Evolutionary conservation across 192 early-diverging fungal species (phyloP).

Genomic region (Backusella sp.): DNA sequence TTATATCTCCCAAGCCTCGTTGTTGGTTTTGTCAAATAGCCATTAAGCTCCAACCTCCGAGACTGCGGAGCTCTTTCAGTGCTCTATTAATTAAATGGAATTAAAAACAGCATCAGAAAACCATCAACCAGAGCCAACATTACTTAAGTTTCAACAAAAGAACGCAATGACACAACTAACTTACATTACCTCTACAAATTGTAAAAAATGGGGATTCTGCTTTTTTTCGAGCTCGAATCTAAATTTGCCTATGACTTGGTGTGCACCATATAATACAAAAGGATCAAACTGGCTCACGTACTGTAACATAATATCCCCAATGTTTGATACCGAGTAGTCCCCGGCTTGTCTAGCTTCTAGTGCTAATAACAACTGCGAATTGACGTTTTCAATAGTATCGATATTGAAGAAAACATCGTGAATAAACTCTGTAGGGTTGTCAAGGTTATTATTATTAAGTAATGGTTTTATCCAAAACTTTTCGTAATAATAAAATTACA

Average conservation of each 20-base stretch:
- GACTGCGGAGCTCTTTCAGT: slow-evolving; percentile 75
- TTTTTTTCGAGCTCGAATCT: slow-evolving; percentile 80
- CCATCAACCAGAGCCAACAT: background rate
- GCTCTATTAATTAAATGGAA: slow-evolving; percentile 23
- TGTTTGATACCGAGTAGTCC: slow-evolving; percentile 64
- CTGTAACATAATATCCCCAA: slow-evolving; percentile 84
- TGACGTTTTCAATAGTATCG: slow-evolving; percentile 60
- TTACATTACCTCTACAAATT: slow-evolving; percentile 72
- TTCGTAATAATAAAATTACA: background rate
- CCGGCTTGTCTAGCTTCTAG: slow-evolving; percentile 63
- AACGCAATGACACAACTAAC: background rate
- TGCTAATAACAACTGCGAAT: slow-evolving; percentile 57
- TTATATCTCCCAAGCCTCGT: slow-evolving; percentile 85
- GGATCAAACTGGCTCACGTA: slow-evolving; percentile 70
- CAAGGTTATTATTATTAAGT: slow-evolving; percentile 64
- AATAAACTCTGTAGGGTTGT: slow-evolving; percentile 71
- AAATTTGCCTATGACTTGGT: slow-evolving; percentile 82
- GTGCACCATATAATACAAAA: slow-evolving; percentile 84
- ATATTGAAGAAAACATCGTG: slow-evolving; percentile 80
- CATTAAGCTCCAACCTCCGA: slow-evolving; percentile 79
- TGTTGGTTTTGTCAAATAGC: slow-evolving; percentile 87
- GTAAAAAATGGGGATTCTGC: slow-evolving; percentile 61
- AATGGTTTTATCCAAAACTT: slow-evolving; percentile 62
- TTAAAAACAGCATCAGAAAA: background rate
- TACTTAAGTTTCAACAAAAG: background rate